A percentile compares a stretch with the other conserved stretches of the same genome.
These are phyloP conservation scores for Kurtzmaniella quercitrusa DNA, from an alignment of 1,139 yeast species.

Conservation along the genomic window DNA sequence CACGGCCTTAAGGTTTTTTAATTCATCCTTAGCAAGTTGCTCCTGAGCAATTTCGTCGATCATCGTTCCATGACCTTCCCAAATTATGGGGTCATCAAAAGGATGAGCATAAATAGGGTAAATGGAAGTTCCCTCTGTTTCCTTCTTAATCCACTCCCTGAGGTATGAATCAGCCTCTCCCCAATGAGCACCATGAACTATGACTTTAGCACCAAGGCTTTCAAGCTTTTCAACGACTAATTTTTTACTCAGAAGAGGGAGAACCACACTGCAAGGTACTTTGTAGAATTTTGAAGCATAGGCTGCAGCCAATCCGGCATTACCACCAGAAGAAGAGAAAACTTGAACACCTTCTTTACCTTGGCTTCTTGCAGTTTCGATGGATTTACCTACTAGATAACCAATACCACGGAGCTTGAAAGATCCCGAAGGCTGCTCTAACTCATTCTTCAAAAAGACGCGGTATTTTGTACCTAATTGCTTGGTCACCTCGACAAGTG, in stretches of 20 bases:
- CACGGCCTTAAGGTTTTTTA: constrained; percentile 24
- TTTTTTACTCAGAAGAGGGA: constrained; percentile 26
- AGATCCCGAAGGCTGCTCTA: constrained; percentile 40
- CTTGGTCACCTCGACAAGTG: constrained; percentile 27
- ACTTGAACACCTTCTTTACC: constrained; percentile 20
- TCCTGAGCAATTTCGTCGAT: constrained; percentile 27
- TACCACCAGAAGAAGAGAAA: constrained; percentile 43
- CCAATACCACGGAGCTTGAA: constrained; percentile 42
- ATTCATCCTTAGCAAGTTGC: constrained; percentile 17
- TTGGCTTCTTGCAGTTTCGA: constrained; percentile 16
- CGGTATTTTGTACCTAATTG: constrained; percentile 19
- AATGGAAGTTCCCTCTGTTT: constrained; percentile 12
- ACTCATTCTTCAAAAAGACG: constrained; percentile 34
- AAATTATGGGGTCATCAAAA: constrained; percentile 33
- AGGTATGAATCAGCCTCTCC: constrained; percentile 36
- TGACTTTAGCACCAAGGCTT: constrained; percentile 25
- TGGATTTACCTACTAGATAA: constrained; percentile 22
- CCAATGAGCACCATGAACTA: constrained; percentile 31
- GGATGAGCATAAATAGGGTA: constrained; percentile 39
- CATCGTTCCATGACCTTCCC: constrained; percentile 40
- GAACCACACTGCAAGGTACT: constrained; percentile 36
- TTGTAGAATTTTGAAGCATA: constrained; percentile 26
- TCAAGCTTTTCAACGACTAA: constrained; percentile 23
- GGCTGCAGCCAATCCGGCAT: constrained; percentile 47
- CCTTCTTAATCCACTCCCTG: constrained; percentile 16